Evolutionary conservation across 176 grass and related monocot genomes (phyloP).

Genomic region (Echinochloa phyllopogon): DNA sequence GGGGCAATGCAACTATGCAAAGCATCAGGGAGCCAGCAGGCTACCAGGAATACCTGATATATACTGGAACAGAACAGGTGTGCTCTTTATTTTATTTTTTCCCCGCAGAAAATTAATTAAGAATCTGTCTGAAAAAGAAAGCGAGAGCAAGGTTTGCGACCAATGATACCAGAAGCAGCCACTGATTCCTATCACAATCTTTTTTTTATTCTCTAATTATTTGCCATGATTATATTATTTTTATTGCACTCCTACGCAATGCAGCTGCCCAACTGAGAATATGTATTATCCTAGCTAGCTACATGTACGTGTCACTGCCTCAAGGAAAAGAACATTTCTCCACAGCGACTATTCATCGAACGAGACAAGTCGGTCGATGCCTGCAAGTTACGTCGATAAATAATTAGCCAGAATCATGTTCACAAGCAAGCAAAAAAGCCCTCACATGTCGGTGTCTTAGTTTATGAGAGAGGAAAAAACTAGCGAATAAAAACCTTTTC

Average conservation of each 20-base stretch:
- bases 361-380: conserved; percentile 6
- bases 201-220: background rate
- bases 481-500: background rate
- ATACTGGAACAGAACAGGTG: too few relatives aligned
- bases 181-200: background rate
- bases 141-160: too few relatives aligned
- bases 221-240: background rate
- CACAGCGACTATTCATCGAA: conserved; percentile 4
- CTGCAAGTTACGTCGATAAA: conserved; percentile 29
- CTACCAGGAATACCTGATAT: background rate
- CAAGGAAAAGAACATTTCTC: background rate
- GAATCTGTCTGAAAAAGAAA: background rate
- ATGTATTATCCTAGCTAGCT: background rate
- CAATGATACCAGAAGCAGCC: background rate
- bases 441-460: conserved; percentile 9
- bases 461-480: conserved; percentile 30
- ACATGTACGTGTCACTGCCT: conserved; percentile 13
- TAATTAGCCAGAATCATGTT: background rate
- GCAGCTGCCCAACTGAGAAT: background rate
- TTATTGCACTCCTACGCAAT: background rate
- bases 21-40: background rate
- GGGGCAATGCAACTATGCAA: background rate
- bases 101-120: background rate
- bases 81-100: background rate
- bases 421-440: conserved; percentile 5